A percentile compares a stretch with the other conserved stretches of the same genome.
phyloP scores from a whole-genome alignment of 148 eudicot genomes.

The Vaccinium macrocarpon region DNA sequence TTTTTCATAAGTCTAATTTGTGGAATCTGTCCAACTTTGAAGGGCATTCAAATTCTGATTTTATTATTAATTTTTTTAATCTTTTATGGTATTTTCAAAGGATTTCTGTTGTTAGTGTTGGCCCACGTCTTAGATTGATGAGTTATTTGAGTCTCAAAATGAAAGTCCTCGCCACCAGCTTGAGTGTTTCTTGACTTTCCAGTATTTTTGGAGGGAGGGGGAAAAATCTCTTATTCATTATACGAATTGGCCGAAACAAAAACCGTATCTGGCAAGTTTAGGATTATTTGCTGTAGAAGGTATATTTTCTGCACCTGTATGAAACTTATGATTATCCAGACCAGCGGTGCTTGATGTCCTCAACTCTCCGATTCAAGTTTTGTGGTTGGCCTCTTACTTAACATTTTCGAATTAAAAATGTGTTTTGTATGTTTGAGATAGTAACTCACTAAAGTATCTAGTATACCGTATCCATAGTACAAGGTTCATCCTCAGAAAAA shows the following conservation, averaged over 20 bases:
- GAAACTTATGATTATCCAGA: neutral
- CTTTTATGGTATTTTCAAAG: neutral
- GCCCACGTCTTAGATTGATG: neutral
- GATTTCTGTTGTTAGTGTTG: neutral
- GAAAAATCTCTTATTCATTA: neutral
- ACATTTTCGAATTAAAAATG: neutral
- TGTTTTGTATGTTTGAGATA: neutral
- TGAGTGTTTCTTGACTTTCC: neutral
- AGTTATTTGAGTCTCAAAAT: neutral
- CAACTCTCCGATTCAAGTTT: neutral
- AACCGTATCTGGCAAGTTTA: neutral
- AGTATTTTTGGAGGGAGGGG: neutral
- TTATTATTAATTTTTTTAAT: neutral
- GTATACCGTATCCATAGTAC: neutral
- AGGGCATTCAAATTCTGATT: neutral
- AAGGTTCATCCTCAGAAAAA: neutral
- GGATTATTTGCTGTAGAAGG: neutral
- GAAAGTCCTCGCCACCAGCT: neutral
- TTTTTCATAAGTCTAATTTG: neutral
- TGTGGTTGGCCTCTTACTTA: neutral
- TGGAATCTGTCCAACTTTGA: neutral
- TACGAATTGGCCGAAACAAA: neutral
- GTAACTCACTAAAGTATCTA: neutral
- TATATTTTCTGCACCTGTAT: neutral
- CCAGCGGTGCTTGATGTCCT: neutral